Base-by-base conservation (phyloP, 202 grass and related monocot species). In the Brachypodium distachyon region DNA sequence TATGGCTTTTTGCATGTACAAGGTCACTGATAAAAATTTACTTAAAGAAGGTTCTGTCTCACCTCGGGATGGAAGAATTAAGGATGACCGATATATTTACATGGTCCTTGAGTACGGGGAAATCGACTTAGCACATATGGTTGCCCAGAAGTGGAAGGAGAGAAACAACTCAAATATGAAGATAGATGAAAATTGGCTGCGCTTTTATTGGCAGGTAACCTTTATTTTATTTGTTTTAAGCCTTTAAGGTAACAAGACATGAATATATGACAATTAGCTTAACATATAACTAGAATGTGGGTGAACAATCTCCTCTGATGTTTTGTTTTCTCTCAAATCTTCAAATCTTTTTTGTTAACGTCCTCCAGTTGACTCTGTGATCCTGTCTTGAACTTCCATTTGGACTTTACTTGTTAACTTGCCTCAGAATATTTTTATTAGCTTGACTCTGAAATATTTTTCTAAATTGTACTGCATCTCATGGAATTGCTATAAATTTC, bases 71-170 rank as follows among this genome's bases (percentile, higher is more conserved):
- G 92, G 90, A 81, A 89, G 81, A 73, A 96, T 99, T 58, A 89
- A 82, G 48, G 87, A 99, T 78, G 96, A 99, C 59, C 84, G 93
- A n/a, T 82, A 74, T 61, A 96, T 99, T 72, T 99, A 87, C 68
- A 99, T 99, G 96, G 92, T 96, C 38, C 92, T 99, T 63, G 96
- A 99, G 44, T 99, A 84, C 82, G 96, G 92, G 63, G 96, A 99
- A 77, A 99, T 99, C 67, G 96, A 93, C 70, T 87, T 99, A 44
- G 96, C 96, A 74, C 81, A 96, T 80, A 99, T 99, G 96, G 82
- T 99, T 77, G 55, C 87, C 42, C 92, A 91, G 32, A 95, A 96
- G 43, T 96, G 87, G 92, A 93, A 80, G 77, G 89, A 96, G 70
- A 71, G 77, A 7, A 83, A 55, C 68, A 76, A 52, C 48, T 62